Percentiles rank a stretch among this genome's conserved stretches.
These are phyloP conservation scores for Penicillium crystallinum DNA, from an alignment of 495 filamentous ascomycete species.

Conservation along the genomic window DNA sequence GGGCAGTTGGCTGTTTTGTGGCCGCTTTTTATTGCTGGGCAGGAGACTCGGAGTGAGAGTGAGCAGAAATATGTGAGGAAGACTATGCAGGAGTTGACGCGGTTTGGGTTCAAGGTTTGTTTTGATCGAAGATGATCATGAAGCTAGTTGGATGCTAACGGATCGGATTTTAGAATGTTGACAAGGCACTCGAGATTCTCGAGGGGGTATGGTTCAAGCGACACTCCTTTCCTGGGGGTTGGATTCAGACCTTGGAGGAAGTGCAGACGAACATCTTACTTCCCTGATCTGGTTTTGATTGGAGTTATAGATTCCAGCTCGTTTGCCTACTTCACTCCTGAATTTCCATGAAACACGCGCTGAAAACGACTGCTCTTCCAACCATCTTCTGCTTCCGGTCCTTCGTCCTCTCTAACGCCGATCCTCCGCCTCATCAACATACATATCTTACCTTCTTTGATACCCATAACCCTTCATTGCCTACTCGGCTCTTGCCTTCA, in stretches of 20 bases:
- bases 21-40: conserved; percentile 38
- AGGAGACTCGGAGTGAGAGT: conserved; percentile 29
- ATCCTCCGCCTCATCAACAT: background rate
- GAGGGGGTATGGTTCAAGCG: conserved; percentile 37
- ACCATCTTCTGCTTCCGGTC: background rate
- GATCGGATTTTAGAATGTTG: conserved; percentile 25
- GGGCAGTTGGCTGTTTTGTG: conserved; percentile 34
- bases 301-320: background rate
- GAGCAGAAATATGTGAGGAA: conserved; percentile 34
- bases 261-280: conserved; percentile 34
- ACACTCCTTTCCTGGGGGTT: conserved; percentile 34
- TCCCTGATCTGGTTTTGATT: conserved; percentile 7
- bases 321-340: background rate
- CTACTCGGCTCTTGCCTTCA: background rate
- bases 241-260: conserved; percentile 37
- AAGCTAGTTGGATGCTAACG: conserved; percentile 1
- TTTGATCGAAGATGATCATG: background rate
- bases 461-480: background rate
- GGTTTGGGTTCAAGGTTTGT: conserved; percentile 35
- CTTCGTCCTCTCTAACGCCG: background rate
- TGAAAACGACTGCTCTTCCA: background rate
- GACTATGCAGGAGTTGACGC: conserved; percentile 33
- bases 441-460: background rate
- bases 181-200: conserved; percentile 31
- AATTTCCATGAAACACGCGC: background rate